These are phyloP conservation scores for Lodderomyces metapsilosis DNA, from an alignment of 1,139 yeast genomes.

Conservation along the genomic window DNA sequence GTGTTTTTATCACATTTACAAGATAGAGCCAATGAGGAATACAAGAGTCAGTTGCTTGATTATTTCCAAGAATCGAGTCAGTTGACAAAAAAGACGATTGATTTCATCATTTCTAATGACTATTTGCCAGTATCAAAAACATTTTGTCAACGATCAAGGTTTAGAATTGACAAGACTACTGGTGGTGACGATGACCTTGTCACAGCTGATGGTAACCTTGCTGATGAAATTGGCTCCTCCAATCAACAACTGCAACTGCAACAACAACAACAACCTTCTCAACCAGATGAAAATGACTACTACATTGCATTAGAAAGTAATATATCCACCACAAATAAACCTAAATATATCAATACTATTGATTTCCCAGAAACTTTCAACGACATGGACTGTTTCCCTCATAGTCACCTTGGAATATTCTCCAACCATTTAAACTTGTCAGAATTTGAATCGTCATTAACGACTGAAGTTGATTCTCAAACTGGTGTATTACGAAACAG, in stretches of 20 bases:
- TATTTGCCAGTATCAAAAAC: slow-evolving; percentile 49
- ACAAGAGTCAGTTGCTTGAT: slow-evolving; percentile 22
- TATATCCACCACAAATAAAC: slow-evolving; percentile 34
- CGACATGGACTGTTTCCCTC: slow-evolving; percentile 36
- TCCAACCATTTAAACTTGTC: slow-evolving; percentile 42
- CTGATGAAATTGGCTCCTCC: not conserved
- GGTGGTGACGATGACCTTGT: slow-evolving; percentile 15
- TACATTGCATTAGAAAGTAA: slow-evolving; percentile 35
- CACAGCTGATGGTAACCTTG: slow-evolving; percentile 11
- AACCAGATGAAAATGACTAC: slow-evolving; percentile 26
- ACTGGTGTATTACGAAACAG: slow-evolving; percentile 24
- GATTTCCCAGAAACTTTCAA: slow-evolving; percentile 12
- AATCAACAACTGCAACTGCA: no score
- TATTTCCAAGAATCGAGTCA: slow-evolving; percentile 29
- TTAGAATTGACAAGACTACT: slow-evolving; percentile 23
- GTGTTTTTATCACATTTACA: slow-evolving; percentile 28
- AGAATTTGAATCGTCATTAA: slow-evolving; percentile 31
- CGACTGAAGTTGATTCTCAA: slow-evolving; percentile 27
- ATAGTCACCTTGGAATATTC: slow-evolving; percentile 30
- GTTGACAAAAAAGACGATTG: slow-evolving; percentile 50
- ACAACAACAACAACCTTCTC: not conserved
- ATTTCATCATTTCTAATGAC: slow-evolving; percentile 49
- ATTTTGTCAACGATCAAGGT: slow-evolving; percentile 50
- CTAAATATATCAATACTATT: slow-evolving; percentile 18
- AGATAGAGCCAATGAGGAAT: slow-evolving; percentile 20